Evolutionary conservation across 768 basidiomycete genomes (phyloP).

Genomic region (Mycena floridula): DNA sequence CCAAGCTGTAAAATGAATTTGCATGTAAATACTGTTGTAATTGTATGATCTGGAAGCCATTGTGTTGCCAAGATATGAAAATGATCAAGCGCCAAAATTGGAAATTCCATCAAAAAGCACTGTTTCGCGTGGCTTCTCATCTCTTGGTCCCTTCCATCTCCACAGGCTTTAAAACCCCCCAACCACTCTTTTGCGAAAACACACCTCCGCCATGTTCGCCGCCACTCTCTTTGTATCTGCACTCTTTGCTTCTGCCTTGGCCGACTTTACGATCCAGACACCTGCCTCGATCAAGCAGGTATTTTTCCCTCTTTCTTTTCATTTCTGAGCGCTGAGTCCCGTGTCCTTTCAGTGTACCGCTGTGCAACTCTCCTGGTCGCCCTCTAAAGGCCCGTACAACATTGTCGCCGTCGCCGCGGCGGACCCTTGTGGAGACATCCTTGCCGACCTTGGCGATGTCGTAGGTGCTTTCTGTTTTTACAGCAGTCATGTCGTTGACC

Average conservation of each 20-base stretch:
- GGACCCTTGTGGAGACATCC: slow-evolving; percentile 51
- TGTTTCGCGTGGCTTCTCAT: slow-evolving; percentile 19
- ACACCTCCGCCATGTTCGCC: slow-evolving; percentile 52
- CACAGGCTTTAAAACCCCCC: slow-evolving; percentile 13
- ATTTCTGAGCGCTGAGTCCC: background rate
- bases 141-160: slow-evolving; percentile 19
- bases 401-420: slow-evolving; percentile 45
- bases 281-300: slow-evolving; percentile 50
- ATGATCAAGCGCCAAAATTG: slow-evolving; percentile 1
- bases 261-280: slow-evolving; percentile 47
- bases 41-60: background rate
- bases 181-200: slow-evolving; percentile 8
- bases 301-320: background rate
- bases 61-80: slow-evolving; percentile 12
- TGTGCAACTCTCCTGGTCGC: slow-evolving; percentile 46
- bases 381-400: slow-evolving; percentile 45
- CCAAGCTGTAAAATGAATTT: slow-evolving; percentile 30
- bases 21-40: slow-evolving; percentile 11
- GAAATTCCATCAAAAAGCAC: slow-evolving; percentile 3
- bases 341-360: slow-evolving; percentile 50
- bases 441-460: too few relatives aligned
- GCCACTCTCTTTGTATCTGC: slow-evolving; percentile 71
- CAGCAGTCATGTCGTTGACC: too few relatives aligned
- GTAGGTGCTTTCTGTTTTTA: too few relatives aligned
- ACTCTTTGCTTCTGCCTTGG: slow-evolving; percentile 59